Percentiles rank a stretch among this genome's conserved stretches.
These are phyloP conservation scores for Fraxinus excelsior DNA, from an alignment of 257 asterid genomes.

Conservation along the genomic window DNA sequence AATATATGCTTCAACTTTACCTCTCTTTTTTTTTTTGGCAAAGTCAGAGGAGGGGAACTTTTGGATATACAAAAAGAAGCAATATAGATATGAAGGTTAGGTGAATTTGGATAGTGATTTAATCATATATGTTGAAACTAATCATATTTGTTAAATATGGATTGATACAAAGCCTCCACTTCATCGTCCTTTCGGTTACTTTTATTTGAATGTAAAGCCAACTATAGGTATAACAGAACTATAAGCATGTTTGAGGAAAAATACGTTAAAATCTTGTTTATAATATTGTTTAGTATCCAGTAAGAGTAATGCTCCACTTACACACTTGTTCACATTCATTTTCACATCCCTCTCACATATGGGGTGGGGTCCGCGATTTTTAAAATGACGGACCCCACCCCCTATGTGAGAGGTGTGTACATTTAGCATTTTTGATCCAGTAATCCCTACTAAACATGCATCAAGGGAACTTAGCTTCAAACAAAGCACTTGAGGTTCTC, in stretches of 20 bases:
- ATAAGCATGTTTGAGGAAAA: background rate
- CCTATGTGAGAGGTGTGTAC: too few species aligned
- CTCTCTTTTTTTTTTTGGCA: background rate
- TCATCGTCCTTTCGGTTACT: slow-evolving; percentile 21
- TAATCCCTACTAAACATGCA: background rate
- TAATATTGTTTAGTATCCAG: too few species aligned
- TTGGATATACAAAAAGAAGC: slow-evolving; percentile 12
- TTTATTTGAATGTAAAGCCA: slow-evolving; percentile 40
- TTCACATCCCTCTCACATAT: too few species aligned
- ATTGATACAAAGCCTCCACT: background rate
- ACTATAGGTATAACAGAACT: slow-evolving; percentile 1
- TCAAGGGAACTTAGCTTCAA: background rate
- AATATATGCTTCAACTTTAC: background rate
- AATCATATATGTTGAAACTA: slow-evolving; percentile 25
- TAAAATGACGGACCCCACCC: too few species aligned
- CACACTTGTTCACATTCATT: too few species aligned
- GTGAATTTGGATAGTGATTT: slow-evolving; percentile 21
- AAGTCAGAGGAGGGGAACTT: slow-evolving; percentile 2
- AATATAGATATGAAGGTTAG: slow-evolving; percentile 14
- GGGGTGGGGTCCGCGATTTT: too few species aligned
- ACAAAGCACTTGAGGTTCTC: too few species aligned
- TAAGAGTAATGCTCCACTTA: too few species aligned
- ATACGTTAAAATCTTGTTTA: too few species aligned
- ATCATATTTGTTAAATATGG: background rate
- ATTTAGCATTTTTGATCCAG: too few species aligned